Conservation (phyloP, 2,329 filamentous ascomycete genomes). For the Graphilbum sp. region DNA sequence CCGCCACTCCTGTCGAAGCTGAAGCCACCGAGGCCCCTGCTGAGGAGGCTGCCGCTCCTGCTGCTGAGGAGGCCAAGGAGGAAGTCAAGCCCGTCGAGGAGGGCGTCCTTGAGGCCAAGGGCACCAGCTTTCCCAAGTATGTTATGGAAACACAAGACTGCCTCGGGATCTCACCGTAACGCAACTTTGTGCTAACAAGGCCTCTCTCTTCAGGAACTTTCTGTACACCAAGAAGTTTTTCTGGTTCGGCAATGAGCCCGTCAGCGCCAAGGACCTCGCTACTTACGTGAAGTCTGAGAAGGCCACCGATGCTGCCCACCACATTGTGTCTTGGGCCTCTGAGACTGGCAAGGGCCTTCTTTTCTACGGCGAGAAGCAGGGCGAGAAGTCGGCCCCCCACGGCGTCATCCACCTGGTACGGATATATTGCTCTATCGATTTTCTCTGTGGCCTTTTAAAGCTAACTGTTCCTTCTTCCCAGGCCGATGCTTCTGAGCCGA, state of each 20-base stretch:
- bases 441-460: not conserved
- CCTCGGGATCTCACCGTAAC: too few species aligned
- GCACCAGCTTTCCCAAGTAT: conserved; percentile 73
- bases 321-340: conserved; percentile 73
- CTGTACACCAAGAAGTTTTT: conserved; percentile 89
- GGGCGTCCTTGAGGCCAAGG: conserved; percentile 81
- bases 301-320: conserved; percentile 55
- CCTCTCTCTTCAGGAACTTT: conserved; percentile 77
- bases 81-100: conserved; percentile 47
- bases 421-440: not conserved
- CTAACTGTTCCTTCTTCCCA: conserved; percentile 13
- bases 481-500: conserved; percentile 51
- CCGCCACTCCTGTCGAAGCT: conserved; percentile 1
- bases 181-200: too few species aligned
- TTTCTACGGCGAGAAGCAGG: conserved; percentile 71
- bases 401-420: conserved; percentile 77
- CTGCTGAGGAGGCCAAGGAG: conserved; percentile 24
- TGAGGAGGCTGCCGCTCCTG: conserved; percentile 20
- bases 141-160: too few species aligned
- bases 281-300: conserved; percentile 82
- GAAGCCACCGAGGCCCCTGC: conserved; percentile 6
- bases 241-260: conserved; percentile 54
- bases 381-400: conserved; percentile 65
- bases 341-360: conserved; percentile 92
- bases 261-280: conserved; percentile 58